Evolutionary conservation across 352 stramenopile species (phyloP).

Genomic region (Globisporangium lucens): DNA sequence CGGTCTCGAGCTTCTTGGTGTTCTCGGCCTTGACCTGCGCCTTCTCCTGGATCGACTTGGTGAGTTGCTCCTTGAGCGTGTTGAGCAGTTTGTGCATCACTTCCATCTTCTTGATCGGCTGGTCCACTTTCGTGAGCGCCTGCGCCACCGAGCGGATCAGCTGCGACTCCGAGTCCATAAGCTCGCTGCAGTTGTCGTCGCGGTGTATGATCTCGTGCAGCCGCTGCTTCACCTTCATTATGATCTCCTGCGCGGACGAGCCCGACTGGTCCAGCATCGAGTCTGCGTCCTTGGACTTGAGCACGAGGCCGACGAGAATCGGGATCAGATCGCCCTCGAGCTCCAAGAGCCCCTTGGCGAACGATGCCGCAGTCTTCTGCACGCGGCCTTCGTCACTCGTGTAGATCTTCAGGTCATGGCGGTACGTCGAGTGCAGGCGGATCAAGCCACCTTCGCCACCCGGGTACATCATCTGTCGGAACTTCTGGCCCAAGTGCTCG

Average conservation of each 20-base stretch:
- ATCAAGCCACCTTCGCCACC: slow-evolving; percentile 95
- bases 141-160: slow-evolving; percentile 81
- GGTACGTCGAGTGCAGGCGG: slow-evolving; percentile 98
- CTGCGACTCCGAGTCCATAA: slow-evolving; percentile 75
- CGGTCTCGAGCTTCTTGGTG: slow-evolving; percentile 42
- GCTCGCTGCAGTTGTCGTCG: slow-evolving; percentile 70
- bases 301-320: slow-evolving; percentile 95
- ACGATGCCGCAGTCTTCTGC: slow-evolving; percentile 99
- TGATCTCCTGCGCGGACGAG: slow-evolving; percentile 92
- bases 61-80: slow-evolving; percentile 91
- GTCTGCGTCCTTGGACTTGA: slow-evolving; percentile 88
- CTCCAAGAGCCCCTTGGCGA: slow-evolving; percentile 98
- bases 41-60: slow-evolving; percentile 77
- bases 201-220: slow-evolving; percentile 87
- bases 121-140: slow-evolving; percentile 71
- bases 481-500: slow-evolving; percentile 91
- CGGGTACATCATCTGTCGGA: slow-evolving; percentile 89
- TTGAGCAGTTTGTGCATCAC: slow-evolving; percentile 91
- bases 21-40: slow-evolving; percentile 54
- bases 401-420: slow-evolving; percentile 99
- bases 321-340: slow-evolving; percentile 99
- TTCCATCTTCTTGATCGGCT: slow-evolving; percentile 95
- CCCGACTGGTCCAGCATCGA: slow-evolving; percentile 99
- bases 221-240: slow-evolving; percentile 87
- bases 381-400: slow-evolving; percentile 99